Evolutionary conservation across 495 filamentous ascomycete genomes (phyloP), one percentile per base, ranked within the genome.

Genomic region (Penicillium macrosclerotiorum): DNA sequence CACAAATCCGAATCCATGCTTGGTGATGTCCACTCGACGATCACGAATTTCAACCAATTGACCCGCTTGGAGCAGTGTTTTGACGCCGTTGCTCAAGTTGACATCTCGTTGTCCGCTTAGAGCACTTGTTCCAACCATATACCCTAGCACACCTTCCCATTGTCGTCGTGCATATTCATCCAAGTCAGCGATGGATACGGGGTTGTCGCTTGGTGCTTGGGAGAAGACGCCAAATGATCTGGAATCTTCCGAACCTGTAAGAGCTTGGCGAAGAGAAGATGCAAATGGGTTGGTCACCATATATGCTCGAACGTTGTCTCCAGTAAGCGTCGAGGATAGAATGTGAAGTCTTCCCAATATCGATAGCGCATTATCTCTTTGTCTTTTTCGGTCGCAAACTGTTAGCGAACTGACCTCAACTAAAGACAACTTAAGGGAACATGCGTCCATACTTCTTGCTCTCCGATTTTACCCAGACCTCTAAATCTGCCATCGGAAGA

Each of bases 101-200:
- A 69, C 68, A 9, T 69, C 67, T n/a, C 62, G 68, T 45, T 65
- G 66, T 54, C 49, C 77, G 43, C 30, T 77, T 57, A 64, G 77
- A 60, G 75, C 80, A 42, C 77, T 77, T 26, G 77, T 84, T 36
- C 84, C 84, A 23, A 98, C 93, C 67, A 98, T 91, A 60, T 92
- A 98, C 62, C 95, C 90, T 24, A 97, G 68, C 8, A 98, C 94
- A 6, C 88, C 84, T 63, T 98, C 94, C 89, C 94, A 98, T 59
- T 96, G 92, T 49, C 75, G 78, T 36, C 85, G 77, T 11, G 91
- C 92, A 67, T 90, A 96, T 20, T 81, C 73, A 51, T 98, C 94
- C n/a, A 98, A 75, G 56, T 83, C 86, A 16, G 71, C 53, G 4
- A 90, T 65, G 16, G 82, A 75, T 19, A 93, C 75, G 25, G 72